phyloP scores from a whole-genome alignment of 2,329 filamentous ascomycete species.

The Aspergillus latus region DNA sequence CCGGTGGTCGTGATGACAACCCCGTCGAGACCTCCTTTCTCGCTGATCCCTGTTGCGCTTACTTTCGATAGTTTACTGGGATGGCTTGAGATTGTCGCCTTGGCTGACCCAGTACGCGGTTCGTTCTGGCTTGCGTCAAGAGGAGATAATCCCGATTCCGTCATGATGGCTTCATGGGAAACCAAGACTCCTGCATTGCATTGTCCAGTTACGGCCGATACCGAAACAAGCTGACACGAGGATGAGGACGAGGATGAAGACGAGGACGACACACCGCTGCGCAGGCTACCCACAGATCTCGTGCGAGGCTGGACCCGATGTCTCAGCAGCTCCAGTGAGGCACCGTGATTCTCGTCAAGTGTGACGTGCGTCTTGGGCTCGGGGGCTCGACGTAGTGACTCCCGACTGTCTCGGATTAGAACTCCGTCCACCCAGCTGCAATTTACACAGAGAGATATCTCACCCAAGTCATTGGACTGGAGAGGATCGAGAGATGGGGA shows the following conservation, averaged over 20 bases:
- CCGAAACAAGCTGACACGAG: too few species aligned
- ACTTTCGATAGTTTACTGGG: not conserved
- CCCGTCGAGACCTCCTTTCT: not conserved
- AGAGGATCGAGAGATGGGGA: not conserved
- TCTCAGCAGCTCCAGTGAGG: not conserved
- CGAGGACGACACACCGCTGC: not conserved
- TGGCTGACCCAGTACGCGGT: not conserved
- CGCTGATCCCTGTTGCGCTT: not conserved
- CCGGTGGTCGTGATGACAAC: not conserved
- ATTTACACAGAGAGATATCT: not conserved
- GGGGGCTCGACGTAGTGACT: not conserved
- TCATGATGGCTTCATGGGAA: not conserved
- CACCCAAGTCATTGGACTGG: not conserved
- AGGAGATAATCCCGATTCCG: not conserved
- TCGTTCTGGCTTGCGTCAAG: not conserved
- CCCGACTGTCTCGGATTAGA: not conserved
- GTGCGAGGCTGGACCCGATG: not conserved
- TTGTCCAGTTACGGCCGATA: not conserved
- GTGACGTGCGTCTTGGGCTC: not conserved
- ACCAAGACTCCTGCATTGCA: not conserved
- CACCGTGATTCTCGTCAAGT: not conserved
- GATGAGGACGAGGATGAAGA: not conserved
- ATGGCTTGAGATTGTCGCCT: not conserved
- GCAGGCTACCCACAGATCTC: conserved; percentile 9
- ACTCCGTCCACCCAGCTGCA: not conserved